Evolutionary conservation across 257 asterid species (phyloP), one percentile per base, ranked within the genome.

Genomic region (Solanum ahanhuiri): DNA sequence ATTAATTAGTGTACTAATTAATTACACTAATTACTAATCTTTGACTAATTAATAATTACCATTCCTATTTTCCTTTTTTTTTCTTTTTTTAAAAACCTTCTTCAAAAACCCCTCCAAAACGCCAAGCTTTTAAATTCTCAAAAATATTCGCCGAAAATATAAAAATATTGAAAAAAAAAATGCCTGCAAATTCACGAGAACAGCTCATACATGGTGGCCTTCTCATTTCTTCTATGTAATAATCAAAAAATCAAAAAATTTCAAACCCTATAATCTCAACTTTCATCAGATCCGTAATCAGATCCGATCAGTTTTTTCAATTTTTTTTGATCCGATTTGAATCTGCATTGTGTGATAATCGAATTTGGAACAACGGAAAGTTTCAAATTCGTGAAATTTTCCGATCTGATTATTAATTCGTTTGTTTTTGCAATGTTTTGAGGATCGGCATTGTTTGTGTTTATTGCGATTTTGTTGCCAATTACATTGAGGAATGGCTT

Each of bases 401-500:
- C 64, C 64, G 25, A 25, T 58, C 79, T 14, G 31, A 69, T 67
- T 7, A 20, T 43, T 3, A 15, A 69, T 79, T 79, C 3, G 18
- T 5, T 45, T 17, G 84, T 45, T 79, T 28, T 81, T 15, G 66
- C 41, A 0, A 81, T 81, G 84, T 48, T 81, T 71, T 85, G 54
- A 70, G 41, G 60, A 85, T 70, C 87, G 67, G 25, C 71, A 70
- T 85, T 71, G 51, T 0, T 69, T 43, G 67, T 23, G 48, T 15
- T 67, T 82, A 41, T 17, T 28, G 34, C 12, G 30, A 48, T 20
- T 31, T 28, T 30, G 63, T 48, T 71, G 28, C 0, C 34, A 76
- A 57, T 54, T 54, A 54, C 81, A 84, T 79, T 71, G 83, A 85
- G 85, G 85, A 33, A 94, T 95, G 98, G 91, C 93, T 87, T 89